These are phyloP conservation scores for Coffea humblotiana DNA, from an alignment of 305 asterid genomes.

Conservation along the genomic window DNA sequence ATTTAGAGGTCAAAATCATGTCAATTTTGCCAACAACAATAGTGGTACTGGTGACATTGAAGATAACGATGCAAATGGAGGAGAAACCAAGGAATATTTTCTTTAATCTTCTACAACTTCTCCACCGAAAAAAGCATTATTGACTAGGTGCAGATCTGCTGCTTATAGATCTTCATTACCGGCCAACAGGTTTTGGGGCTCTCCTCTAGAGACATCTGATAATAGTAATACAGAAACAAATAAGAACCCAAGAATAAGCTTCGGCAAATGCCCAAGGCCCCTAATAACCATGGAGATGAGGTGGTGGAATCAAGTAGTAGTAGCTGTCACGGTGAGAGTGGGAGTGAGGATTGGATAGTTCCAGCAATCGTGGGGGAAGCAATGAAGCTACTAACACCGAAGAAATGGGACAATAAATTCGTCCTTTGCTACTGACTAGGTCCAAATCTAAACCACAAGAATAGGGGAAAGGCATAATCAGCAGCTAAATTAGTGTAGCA, in stretches of 20 bases:
- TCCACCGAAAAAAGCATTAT: constrained; percentile 64
- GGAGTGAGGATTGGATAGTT: constrained; percentile 15
- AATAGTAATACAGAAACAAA: constrained; percentile 11
- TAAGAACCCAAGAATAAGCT: constrained; percentile 1
- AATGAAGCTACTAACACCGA: constrained; percentile 14
- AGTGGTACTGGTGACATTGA: constrained; percentile 21
- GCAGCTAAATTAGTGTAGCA: too few species aligned
- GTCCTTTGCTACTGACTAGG: constrained; percentile 64
- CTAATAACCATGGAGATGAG: constrained; percentile 11
- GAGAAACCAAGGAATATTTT: constrained; percentile 26
- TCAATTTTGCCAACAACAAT: constrained; percentile 16
- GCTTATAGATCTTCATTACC: constrained; percentile 85
- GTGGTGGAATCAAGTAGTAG: constrained; percentile 24
- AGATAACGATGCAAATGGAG: not conserved
- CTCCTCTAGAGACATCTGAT: constrained; percentile 33
- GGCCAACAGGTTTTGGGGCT: constrained; percentile 67
- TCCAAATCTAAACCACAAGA: constrained; percentile 83
- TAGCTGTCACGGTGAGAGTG: constrained; percentile 8
- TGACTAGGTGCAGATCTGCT: constrained; percentile 94
- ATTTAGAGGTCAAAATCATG: constrained; percentile 15
- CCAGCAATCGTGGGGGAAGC: not conserved
- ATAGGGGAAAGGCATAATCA: constrained; percentile 48
- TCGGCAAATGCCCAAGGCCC: constrained; percentile 14
- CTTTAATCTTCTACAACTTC: constrained; percentile 28
- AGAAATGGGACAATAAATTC: constrained; percentile 36